Conservation (phyloP, 73 alveolate species). For the Paramecium bursaria region DNA sequence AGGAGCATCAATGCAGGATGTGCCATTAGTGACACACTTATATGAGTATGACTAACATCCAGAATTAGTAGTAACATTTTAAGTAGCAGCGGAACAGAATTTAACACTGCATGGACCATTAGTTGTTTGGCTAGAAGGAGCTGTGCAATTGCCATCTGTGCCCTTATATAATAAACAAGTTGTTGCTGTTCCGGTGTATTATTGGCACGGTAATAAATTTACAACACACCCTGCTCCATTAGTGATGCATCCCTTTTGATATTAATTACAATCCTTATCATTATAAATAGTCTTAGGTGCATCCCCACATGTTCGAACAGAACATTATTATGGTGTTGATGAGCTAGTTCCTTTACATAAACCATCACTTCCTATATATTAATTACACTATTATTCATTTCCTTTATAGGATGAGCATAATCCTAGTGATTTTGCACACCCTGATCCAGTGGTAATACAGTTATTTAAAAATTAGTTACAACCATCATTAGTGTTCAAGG, state of each 20-base stretch:
- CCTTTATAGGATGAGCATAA: constrained; percentile 9
- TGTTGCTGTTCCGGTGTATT: constrained; percentile 27
- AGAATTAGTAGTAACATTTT: background rate
- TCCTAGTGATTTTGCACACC: constrained; percentile 18
- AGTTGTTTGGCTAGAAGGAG: no score
- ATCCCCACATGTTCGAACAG: constrained; percentile 13
- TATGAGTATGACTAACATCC: constrained; percentile 11
- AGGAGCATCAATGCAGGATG: constrained; percentile 8
- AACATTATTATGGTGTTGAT: background rate
- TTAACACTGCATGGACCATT: background rate
- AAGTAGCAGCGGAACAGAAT: constrained; percentile 19
- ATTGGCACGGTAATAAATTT: background rate
- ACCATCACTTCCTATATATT: constrained; percentile 53
- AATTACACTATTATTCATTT: background rate
- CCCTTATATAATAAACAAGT: background rate
- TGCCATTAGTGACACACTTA: constrained; percentile 23
- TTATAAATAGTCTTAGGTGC: constrained; percentile 45
- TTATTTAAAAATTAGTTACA: constrained; percentile 19
- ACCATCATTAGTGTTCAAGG: constrained; percentile 2
- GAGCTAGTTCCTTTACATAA: constrained; percentile 2
- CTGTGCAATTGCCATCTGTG: constrained; percentile 25
- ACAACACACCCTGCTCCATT: constrained; percentile 37
- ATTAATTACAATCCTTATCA: constrained; percentile 5
- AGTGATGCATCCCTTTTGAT: constrained; percentile 39
- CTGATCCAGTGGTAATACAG: constrained; percentile 25